These are phyloP conservation scores for Clonostachys solani DNA, from an alignment of 2,329 filamentous ascomycete species.

Conservation along the genomic window DNA sequence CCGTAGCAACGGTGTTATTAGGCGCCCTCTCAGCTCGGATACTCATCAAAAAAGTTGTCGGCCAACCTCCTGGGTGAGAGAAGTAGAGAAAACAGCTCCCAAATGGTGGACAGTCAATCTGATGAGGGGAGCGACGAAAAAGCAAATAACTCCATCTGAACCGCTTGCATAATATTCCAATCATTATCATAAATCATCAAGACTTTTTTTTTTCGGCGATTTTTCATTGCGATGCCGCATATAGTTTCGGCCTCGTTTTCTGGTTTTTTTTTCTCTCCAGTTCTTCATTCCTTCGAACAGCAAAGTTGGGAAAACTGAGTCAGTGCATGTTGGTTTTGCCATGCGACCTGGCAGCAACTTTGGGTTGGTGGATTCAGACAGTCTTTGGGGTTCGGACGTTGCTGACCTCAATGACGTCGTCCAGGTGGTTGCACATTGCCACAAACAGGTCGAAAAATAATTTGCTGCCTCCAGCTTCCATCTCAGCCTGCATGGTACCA, in stretches of 20 bases:
- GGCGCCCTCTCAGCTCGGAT: too few species aligned
- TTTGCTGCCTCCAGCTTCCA: slow-evolving; percentile 86
- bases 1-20: too few species aligned
- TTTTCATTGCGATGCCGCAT: too few species aligned
- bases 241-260: not conserved
- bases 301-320: slow-evolving; percentile 5
- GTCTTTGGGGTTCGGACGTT: slow-evolving; percentile 58
- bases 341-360: slow-evolving; percentile 1
- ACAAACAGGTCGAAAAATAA: slow-evolving; percentile 98
- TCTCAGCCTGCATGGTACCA: slow-evolving; percentile 98
- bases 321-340: not conserved
- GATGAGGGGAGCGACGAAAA: too few species aligned
- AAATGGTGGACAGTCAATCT: too few species aligned
- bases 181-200: not conserved
- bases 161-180: not conserved
- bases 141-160: not conserved
- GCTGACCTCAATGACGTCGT: slow-evolving; percentile 88
- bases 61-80: too few species aligned
- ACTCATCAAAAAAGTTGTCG: too few species aligned
- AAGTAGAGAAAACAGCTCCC: not conserved
- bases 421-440: slow-evolving; percentile 96
- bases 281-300: slow-evolving; percentile 7
- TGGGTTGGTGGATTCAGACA: slow-evolving; percentile 32
- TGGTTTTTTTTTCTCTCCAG: slow-evolving; percentile 12
- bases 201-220: too few species aligned